A percentile compares a stretch with the other conserved stretches of the same genome.
phyloP scores from a whole-genome alignment of 495 filamentous ascomycete genomes.

The Penicillium malachiteum region DNA sequence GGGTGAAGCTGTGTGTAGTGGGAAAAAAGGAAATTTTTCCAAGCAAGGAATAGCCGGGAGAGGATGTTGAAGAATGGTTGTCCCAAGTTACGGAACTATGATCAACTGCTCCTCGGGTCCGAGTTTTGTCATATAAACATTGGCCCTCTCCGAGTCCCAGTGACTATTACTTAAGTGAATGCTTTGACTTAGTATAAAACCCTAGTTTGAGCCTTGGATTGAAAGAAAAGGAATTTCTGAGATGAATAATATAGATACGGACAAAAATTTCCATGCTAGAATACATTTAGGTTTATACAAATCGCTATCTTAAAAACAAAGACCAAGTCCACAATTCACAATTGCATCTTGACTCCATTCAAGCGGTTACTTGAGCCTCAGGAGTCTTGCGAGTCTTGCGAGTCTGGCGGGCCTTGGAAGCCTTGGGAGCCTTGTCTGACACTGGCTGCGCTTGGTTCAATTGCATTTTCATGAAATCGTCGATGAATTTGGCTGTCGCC shows the following conservation, averaged over 20 bases:
- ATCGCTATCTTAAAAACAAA: constrained; percentile 26
- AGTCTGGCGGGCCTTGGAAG: too few species aligned
- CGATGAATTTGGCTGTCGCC: constrained; percentile 37
- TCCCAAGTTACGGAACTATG: constrained; percentile 11
- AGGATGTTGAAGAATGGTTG: constrained; percentile 17
- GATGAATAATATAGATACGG: constrained; percentile 11
- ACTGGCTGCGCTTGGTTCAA: too few species aligned
- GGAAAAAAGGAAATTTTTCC: background rate
- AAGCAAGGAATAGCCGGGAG: constrained; percentile 4
- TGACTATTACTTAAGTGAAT: too few species aligned
- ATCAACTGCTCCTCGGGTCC: background rate
- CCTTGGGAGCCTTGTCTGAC: constrained; percentile 4
- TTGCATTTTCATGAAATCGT: constrained; percentile 31
- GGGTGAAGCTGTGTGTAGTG: constrained; percentile 13
- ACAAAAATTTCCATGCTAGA: constrained; percentile 39
- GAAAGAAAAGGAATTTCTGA: background rate
- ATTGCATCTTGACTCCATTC: background rate
- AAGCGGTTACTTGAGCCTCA: constrained; percentile 10
- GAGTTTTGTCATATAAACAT: background rate
- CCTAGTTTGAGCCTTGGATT: background rate
- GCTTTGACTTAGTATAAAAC: too few species aligned
- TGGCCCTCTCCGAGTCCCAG: too few species aligned
- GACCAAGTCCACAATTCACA: background rate
- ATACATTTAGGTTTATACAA: constrained; percentile 40
- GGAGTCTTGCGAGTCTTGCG: constrained; percentile 6